Conservation (phyloP, 2,329 filamentous ascomycete genomes). For the Ceratocystis alfenasii region DNA sequence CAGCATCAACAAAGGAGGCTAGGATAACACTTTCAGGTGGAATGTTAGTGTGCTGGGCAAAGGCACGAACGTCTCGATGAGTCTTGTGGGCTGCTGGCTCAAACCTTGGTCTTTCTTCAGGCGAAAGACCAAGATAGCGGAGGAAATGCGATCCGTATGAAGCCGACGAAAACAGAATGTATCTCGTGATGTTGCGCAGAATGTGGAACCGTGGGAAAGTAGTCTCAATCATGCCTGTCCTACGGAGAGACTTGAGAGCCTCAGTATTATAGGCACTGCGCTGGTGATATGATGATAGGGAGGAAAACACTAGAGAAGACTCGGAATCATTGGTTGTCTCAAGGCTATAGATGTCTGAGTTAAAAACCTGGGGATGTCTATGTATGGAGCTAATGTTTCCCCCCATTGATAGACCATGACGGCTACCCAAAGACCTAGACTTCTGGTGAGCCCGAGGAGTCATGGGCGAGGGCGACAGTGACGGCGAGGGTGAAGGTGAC, state of each 20-base stretch:
- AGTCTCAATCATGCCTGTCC: slow-evolving; percentile 44
- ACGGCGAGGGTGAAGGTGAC: slow-evolving; percentile 20
- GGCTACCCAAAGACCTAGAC: slow-evolving; percentile 15
- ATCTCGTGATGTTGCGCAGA: slow-evolving; percentile 49
- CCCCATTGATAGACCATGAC: slow-evolving; percentile 4
- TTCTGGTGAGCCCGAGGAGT: slow-evolving; percentile 10
- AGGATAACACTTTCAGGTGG: slow-evolving; percentile 49
- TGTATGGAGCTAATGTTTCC: slow-evolving; percentile 9
- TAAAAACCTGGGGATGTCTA: slow-evolving; percentile 22
- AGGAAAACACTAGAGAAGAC: slow-evolving; percentile 40
- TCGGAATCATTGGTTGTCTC: slow-evolving; percentile 42
- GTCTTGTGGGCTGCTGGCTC: slow-evolving; percentile 35
- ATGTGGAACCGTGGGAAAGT: slow-evolving; percentile 50
- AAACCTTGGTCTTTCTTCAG: slow-evolving; percentile 34
- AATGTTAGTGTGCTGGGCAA: slow-evolving; percentile 50
- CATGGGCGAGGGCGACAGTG: not conserved
- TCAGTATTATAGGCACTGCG: slow-evolving; percentile 40
- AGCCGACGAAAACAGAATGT: slow-evolving; percentile 55
- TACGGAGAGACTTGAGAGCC: slow-evolving; percentile 38
- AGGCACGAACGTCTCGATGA: slow-evolving; percentile 51
- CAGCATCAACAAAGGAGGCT: slow-evolving; percentile 58
- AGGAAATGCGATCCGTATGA: slow-evolving; percentile 54
- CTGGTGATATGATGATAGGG: slow-evolving; percentile 33
- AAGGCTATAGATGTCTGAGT: slow-evolving; percentile 50
- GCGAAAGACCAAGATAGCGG: slow-evolving; percentile 48